A percentile compares a stretch with the other conserved stretches of the same genome.
Conservation (phyloP, 2,329 filamentous ascomycete genomes). For the Colletotrichum truncatum region DNA sequence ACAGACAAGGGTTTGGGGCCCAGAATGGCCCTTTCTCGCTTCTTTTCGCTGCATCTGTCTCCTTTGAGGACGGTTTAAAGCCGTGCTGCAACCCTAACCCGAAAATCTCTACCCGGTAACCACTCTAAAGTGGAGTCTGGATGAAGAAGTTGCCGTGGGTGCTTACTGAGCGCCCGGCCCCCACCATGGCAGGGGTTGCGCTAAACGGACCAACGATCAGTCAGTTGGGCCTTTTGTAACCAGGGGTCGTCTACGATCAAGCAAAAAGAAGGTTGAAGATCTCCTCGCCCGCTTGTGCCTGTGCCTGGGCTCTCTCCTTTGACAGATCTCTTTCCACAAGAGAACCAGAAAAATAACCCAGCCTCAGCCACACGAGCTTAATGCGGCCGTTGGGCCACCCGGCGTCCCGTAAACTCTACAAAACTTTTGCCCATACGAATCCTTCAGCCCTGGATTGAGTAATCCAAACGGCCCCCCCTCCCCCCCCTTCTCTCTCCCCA, state of each 20-base stretch:
- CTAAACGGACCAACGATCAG: background rate
- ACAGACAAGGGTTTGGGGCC: background rate
- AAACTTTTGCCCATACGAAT: no score
- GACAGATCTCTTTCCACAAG: no score
- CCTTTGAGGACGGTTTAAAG: background rate
- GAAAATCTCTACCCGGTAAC: background rate
- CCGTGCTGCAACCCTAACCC: conserved; percentile 8
- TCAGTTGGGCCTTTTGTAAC: background rate
- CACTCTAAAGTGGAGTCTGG: background rate
- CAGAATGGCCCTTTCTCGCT: conserved; percentile 5
- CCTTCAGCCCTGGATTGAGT: background rate
- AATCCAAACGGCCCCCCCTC: background rate
- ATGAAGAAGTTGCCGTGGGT: background rate
- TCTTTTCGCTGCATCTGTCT: background rate
- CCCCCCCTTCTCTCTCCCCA: no score
- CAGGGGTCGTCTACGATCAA: no score
- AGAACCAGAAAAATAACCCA: no score
- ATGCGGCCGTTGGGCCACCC: no score
- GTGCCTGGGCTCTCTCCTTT: no score
- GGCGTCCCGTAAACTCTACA: no score
- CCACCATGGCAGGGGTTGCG: background rate
- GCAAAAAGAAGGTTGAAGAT: no score
- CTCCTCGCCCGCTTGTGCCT: no score
- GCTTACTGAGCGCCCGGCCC: conserved; percentile 15
- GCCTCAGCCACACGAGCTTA: no score